Percentiles rank a stretch among this genome's conserved stretches.
phyloP scores from a whole-genome alignment of 2,329 filamentous ascomycete genomes.

The Ophiocordyceps camponoti-rufipedis region DNA sequence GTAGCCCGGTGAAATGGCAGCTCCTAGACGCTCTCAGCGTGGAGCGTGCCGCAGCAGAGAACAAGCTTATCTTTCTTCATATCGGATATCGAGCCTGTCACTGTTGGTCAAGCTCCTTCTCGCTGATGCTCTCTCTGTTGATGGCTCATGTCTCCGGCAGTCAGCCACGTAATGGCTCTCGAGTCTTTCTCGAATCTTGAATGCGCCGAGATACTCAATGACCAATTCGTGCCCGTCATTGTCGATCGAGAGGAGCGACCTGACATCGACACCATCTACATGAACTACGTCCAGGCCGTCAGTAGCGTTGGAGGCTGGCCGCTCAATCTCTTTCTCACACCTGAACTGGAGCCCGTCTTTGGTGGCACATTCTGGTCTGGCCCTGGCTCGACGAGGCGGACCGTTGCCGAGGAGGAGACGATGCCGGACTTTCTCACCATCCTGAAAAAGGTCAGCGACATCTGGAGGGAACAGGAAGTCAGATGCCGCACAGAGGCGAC shows the following conservation, averaged over 20 bases:
- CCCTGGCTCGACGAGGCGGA: constrained; percentile 36
- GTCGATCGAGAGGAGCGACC: constrained; percentile 88
- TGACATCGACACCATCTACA: constrained; percentile 89
- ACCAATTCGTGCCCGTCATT: constrained; percentile 77
- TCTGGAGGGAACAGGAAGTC: constrained; percentile 73
- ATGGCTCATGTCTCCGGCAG: constrained; percentile 18
- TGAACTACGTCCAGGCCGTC: constrained; percentile 94
- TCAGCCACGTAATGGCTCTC: constrained; percentile 78
- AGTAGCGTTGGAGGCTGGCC: constrained; percentile 87
- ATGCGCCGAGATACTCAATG: constrained; percentile 68
- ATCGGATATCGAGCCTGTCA: constrained; percentile 93
- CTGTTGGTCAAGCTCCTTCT: constrained; percentile 38
- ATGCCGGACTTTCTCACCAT: constrained; percentile 71
- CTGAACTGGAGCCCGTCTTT: constrained; percentile 83
- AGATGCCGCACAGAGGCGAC: constrained; percentile 68
- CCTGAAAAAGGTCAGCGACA: constrained; percentile 53
- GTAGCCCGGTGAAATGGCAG: constrained; percentile 86
- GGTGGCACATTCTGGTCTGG: constrained; percentile 93
- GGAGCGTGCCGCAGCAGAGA: constrained; percentile 57
- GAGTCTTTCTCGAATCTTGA: constrained; percentile 78
- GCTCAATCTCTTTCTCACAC: constrained; percentile 89
- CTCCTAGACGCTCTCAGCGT: constrained; percentile 64
- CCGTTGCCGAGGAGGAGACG: constrained; percentile 27
- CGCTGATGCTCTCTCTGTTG: not conserved
- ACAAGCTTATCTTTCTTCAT: constrained; percentile 81